Evolutionary conservation across 345 rosid species (phyloP), one percentile per base, ranked within the genome.

Genomic region (Hypericum androsaemum): DNA sequence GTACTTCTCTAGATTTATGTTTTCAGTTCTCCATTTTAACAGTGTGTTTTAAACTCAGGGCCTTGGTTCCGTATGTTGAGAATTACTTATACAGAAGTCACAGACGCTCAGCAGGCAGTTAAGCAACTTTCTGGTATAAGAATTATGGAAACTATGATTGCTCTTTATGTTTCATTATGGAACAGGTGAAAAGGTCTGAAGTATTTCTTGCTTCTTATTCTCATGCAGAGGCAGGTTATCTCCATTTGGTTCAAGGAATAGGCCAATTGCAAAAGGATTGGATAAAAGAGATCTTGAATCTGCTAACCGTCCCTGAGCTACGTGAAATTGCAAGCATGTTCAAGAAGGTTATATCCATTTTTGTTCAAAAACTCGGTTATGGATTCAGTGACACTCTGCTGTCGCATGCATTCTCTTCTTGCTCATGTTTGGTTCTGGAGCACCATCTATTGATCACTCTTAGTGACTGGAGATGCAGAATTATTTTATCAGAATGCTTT

Each of bases 21-120:
- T 22, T 22, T 22, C 32, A 22, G 32, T 22, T 22, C 32, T 22
- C 2, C 32, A 22, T 22, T 22, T 1, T 22, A 22, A 22, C 32
- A 22, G 32, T 4, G 37, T 57, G 10, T 5, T 59, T 13, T 62
- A 65, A 52, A 41, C 62, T 53, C 67, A 87, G 96, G 95, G 53
- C 95, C 92, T 47, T 90, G 98, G 96, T 87, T 90, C 51, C 83
- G 83, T 64, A 41, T 82, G 64, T 79, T 89, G 41, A 79, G 62
- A 62, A 76, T 87, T 67, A 68, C 73, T 7, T 90, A 87, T 59
- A 71, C 73, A 43, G 96, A 90, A 77, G 65, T 87, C 51, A 62
- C 65, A 38, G 68, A 84, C 77, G 59, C 68, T 64, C 57, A 62
- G 60, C 74, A 71, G 63, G 89, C 92, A 45, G 41, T 75, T 58